A percentile compares a stretch with the other conserved stretches of the same genome.
These are phyloP conservation scores for Cicer bijugum DNA, from an alignment of 306 rosid genomes.

Conservation along the genomic window DNA sequence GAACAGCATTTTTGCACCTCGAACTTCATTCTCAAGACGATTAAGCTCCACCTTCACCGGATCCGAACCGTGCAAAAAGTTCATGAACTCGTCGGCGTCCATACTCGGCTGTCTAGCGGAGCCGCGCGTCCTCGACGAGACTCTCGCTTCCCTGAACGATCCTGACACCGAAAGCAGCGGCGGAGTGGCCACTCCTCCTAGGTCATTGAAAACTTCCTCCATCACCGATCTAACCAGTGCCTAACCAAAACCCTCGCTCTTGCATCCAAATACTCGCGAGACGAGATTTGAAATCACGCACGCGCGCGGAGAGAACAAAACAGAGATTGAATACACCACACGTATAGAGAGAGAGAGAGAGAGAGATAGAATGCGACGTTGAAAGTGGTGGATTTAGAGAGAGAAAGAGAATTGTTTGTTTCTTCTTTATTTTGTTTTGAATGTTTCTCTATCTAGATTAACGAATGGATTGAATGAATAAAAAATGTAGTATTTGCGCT, in stretches of 20 bases:
- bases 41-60: constrained; percentile 97
- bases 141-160: constrained; percentile 80
- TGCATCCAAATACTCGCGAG: constrained; percentile 65
- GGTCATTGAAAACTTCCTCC: constrained; percentile 69
- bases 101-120: constrained; percentile 76
- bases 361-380: constrained; percentile 34
- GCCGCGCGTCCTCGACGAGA: constrained; percentile 73
- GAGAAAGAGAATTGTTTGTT: constrained; percentile 41
- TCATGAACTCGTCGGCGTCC: constrained; percentile 88
- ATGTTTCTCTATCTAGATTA: constrained; percentile 29
- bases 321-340: constrained; percentile 23
- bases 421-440: constrained; percentile 36
- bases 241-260: constrained; percentile 32
- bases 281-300: constrained; percentile 58
- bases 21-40: constrained; percentile 95
- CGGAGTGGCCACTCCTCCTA: constrained; percentile 48
- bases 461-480: background rate
- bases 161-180: constrained; percentile 71
- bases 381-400: constrained; percentile 45
- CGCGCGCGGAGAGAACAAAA: constrained; percentile 3
- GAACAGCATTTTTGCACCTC: constrained; percentile 82
- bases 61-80: constrained; percentile 91
- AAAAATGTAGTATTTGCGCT: background rate
- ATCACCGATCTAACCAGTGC: constrained; percentile 65
- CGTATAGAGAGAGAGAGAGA: constrained; percentile 32